Percentiles rank a stretch among this genome's conserved stretches.
Conservation (phyloP, 805 yeast genomes). For the Saccharomycopsis microspora region DNA sequence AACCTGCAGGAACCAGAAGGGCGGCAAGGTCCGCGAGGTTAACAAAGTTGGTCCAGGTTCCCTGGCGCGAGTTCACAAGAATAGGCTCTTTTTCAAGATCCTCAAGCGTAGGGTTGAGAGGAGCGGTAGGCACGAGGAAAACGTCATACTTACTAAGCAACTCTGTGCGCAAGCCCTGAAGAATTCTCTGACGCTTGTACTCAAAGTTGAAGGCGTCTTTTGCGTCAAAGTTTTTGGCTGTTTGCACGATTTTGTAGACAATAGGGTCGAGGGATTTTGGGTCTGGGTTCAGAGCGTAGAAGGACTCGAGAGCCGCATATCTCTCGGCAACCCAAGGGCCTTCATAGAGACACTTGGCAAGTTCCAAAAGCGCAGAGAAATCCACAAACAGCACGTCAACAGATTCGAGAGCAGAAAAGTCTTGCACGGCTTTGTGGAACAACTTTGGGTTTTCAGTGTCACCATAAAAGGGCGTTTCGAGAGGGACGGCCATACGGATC, state of each 20-base stretch:
- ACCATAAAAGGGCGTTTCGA: conserved; percentile 70
- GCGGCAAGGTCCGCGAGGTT: conserved; percentile 91
- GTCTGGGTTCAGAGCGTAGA: conserved; percentile 62
- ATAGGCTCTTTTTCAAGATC: conserved; percentile 72
- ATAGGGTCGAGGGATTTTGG: conserved; percentile 69
- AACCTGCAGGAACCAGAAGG: conserved; percentile 83
- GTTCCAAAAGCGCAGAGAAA: conserved; percentile 63
- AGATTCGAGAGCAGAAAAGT: conserved; percentile 42
- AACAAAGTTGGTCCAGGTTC: conserved; percentile 97
- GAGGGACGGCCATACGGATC: conserved; percentile 58
- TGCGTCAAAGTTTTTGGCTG: conserved; percentile 72
- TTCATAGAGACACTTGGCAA: conserved; percentile 84
- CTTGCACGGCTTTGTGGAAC: conserved; percentile 49
- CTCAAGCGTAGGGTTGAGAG: conserved; percentile 75
- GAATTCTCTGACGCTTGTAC: conserved; percentile 72
- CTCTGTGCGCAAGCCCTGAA: conserved; percentile 44
- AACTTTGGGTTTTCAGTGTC: conserved; percentile 48
- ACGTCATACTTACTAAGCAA: conserved; percentile 56
- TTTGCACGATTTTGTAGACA: conserved; percentile 60
- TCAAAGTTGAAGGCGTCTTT: conserved; percentile 78
- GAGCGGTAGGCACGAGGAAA: conserved; percentile 86
- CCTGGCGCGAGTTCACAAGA: conserved; percentile 77
- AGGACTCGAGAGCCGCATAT: conserved; percentile 70
- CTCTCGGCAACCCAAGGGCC: conserved; percentile 99
- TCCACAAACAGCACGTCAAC: conserved; percentile 44